A percentile compares a stretch with the other conserved stretches of the same genome.
These are phyloP conservation scores for Paecilomyces sp. DNA, from an alignment of 2,329 filamentous ascomycete genomes.

Conservation along the genomic window DNA sequence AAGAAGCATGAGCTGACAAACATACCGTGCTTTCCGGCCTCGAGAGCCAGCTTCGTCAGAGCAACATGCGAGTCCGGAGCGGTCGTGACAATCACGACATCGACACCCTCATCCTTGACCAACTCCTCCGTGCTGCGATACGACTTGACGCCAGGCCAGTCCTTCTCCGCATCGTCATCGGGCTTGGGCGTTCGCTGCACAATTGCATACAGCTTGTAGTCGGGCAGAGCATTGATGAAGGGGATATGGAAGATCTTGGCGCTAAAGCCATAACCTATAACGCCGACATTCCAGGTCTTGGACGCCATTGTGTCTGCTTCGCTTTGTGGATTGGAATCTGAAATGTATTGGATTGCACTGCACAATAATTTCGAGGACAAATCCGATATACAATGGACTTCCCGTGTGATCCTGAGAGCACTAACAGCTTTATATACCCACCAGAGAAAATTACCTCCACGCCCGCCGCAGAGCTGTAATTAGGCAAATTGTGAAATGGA, in stretches of 20 bases:
- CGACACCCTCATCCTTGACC: conserved; percentile 57
- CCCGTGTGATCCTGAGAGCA: not conserved
- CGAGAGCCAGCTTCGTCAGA: conserved; percentile 57
- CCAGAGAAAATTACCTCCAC: not conserved
- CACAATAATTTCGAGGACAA: not conserved
- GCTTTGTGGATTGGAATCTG: not conserved
- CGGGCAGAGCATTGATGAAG: conserved; percentile 58
- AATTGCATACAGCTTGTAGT: conserved; percentile 64
- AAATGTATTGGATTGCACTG: not conserved
- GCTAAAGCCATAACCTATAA: conserved; percentile 55
- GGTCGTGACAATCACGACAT: conserved; percentile 65
- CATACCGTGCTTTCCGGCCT: conserved; percentile 60
- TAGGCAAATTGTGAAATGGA: not conserved
- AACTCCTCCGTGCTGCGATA: conserved; percentile 57
- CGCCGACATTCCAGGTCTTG: conserved; percentile 48
- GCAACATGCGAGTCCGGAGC: conserved; percentile 64
- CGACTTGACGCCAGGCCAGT: conserved; percentile 59
- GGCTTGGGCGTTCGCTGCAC: conserved; percentile 65
- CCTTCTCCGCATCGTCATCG: conserved; percentile 59
- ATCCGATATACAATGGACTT: not conserved
- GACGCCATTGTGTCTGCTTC: conserved; percentile 25
- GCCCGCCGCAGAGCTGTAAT: not conserved
- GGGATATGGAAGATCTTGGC: conserved; percentile 83
- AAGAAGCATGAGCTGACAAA: not conserved
- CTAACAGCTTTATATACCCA: not conserved